Conservation (phyloP, 148 eudicot species). For the Gaultheria prostrata region DNA sequence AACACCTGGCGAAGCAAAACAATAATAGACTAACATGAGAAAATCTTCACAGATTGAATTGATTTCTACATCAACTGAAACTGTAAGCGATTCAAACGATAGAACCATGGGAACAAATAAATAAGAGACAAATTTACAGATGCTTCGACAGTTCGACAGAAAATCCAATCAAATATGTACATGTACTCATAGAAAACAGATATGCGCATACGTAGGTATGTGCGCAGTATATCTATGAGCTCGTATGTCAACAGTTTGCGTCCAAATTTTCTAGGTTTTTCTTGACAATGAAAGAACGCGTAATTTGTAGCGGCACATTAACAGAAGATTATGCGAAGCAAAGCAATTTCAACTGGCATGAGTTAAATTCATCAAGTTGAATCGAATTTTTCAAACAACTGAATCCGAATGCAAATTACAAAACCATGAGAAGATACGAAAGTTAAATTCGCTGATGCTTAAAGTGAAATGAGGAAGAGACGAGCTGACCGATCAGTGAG, state of each 20-base stretch:
- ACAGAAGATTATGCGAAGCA: neutral
- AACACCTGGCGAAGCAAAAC: slow-evolving; percentile 28
- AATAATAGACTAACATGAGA: neutral
- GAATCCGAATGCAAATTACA: neutral
- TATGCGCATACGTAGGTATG: neutral
- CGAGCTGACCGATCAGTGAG: slow-evolving; percentile 28
- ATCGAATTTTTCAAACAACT: neutral
- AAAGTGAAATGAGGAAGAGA: slow-evolving; percentile 2
- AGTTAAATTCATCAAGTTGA: neutral
- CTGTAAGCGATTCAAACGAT: neutral
- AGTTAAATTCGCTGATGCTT: neutral
- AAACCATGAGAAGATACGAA: neutral
- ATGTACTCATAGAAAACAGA: neutral
- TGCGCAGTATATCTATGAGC: neutral
- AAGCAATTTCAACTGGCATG: neutral
- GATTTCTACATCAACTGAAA: neutral
- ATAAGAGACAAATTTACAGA: neutral
- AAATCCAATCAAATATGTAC: neutral
- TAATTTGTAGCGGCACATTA: neutral
- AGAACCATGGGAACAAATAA: neutral
- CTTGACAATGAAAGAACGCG: neutral
- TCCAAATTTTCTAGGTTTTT: neutral
- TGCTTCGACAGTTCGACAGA: neutral
- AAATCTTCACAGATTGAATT: neutral
- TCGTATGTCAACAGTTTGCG: neutral